Base-by-base conservation (phyloP, 306 rosid genomes). In the Quercus dentata region DNA sequence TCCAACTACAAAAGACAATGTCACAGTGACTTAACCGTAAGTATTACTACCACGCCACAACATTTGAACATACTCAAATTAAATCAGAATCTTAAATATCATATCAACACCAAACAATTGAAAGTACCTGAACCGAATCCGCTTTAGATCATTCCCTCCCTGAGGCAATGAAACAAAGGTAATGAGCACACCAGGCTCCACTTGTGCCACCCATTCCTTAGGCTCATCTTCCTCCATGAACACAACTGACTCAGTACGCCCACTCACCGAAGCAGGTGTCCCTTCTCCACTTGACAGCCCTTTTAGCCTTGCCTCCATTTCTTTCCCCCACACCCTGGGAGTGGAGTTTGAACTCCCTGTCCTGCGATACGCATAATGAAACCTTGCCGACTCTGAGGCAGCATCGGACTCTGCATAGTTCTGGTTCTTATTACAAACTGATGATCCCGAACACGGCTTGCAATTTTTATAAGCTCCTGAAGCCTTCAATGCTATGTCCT, bases 141-240 rank as follows among this genome's bases (percentile, higher is more conserved):
- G 72, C 88, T 95, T 95, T 81, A 95, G 93, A 88, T 95, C 97
- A 77, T 95, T 95, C 65, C 99, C 99, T 75, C 98, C 99, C 69
- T 85, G 89, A 51, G 98, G 91, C 87, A 95, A 80, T 30, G 99
- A 93, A 87, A 93, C 93, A 82, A 95, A 95, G 23, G 99, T 95
- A 75, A 95, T 95, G 25, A 95, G 91, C 88, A 95, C 98, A 76
- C 99, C 99, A 49, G 99, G 99, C 81, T 95, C 99, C 70, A 95
- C 98, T 68, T 95, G 99, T 49, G 98, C 98, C 63, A 93, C 87
- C 99, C 99, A 95, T 69, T 95, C 98, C 84, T 91, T 95, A 0
- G 98, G 94, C 83, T 93, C 97, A 64, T 91, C 99, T 82, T 93
- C 99, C 84, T 95, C 99, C 97, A 87, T 86, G 83, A 91, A 91